Percentiles rank a stretch among this genome's conserved stretches.
Conservation (phyloP, 495 filamentous ascomycete species). For the Xylaria scruposa region DNA sequence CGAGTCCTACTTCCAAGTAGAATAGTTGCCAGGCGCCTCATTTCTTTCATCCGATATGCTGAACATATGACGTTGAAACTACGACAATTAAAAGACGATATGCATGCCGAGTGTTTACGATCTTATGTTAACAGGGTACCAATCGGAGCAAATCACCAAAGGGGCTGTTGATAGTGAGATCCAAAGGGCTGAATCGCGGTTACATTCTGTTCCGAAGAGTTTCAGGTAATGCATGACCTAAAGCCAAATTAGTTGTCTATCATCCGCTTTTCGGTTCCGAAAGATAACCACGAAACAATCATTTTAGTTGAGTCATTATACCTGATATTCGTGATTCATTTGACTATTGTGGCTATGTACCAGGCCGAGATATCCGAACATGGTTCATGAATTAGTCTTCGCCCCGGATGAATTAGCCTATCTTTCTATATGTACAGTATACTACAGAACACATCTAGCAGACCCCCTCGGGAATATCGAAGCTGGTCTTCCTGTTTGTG, state of each 20-base stretch:
- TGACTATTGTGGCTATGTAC: background rate
- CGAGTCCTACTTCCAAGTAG: background rate
- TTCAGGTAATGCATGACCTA: background rate
- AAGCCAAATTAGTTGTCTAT: background rate
- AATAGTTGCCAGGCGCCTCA: background rate
- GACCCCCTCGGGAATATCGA: constrained; percentile 23
- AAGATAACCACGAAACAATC: background rate
- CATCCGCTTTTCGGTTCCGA: background rate
- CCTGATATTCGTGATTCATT: background rate
- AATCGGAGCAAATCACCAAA: background rate
- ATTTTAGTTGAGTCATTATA: background rate
- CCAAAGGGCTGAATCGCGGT: background rate
- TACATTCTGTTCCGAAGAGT: background rate
- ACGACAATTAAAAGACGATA: background rate
- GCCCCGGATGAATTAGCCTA: background rate
- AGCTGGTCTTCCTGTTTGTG: constrained; percentile 26
- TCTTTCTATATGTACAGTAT: background rate
- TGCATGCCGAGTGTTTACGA: background rate
- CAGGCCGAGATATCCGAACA: background rate
- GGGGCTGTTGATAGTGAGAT: background rate
- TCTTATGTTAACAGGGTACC: background rate
- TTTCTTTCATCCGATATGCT: background rate
- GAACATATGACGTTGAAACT: background rate
- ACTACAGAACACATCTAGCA: constrained; percentile 26
- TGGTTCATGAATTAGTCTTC: background rate